phyloP scores from a whole-genome alignment of 2,329 filamentous ascomycete species.

The Alternaria longipes region DNA sequence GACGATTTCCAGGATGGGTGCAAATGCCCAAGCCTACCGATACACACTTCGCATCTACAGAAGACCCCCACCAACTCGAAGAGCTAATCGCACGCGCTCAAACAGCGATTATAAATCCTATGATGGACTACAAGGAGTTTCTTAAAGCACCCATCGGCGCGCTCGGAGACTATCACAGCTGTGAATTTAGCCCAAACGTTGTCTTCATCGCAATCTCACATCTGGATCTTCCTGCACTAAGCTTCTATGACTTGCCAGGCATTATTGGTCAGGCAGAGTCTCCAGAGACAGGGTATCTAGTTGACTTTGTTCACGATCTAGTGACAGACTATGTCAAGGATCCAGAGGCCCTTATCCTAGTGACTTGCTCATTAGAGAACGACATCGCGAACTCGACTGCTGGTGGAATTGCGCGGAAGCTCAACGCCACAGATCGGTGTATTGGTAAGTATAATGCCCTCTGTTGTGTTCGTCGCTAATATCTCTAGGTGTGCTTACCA shows the following conservation, averaged over 20 bases:
- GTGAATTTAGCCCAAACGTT: conserved; percentile 83
- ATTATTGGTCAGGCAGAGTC: conserved; percentile 76
- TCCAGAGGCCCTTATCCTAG: conserved; percentile 76
- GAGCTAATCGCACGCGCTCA: conserved; percentile 77
- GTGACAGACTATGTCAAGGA: conserved; percentile 75
- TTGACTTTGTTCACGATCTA: conserved; percentile 75
- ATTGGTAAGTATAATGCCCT: conserved; percentile 40
- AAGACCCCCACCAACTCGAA: conserved; percentile 70
- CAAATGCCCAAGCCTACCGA: conserved; percentile 50
- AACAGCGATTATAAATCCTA: conserved; percentile 76
- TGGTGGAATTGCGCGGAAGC: conserved; percentile 61
- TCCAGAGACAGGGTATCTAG: conserved; percentile 58
- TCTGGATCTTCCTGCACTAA: conserved; percentile 74
- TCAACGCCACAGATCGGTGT: conserved; percentile 54
- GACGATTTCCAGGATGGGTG: conserved; percentile 71
- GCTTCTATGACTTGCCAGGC: conserved; percentile 86
- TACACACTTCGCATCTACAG: conserved; percentile 70
- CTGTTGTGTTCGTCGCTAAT: background rate
- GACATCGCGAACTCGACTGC: conserved; percentile 81
- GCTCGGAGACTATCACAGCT: conserved; percentile 49
- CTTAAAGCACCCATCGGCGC: conserved; percentile 23
- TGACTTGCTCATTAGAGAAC: conserved; percentile 78
- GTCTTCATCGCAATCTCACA: conserved; percentile 79
- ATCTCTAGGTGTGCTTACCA: conserved; percentile 78
- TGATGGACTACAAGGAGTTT: conserved; percentile 57